Evolutionary conservation across 179 eudicot species (phyloP).

Genomic region (Silene coronaria): DNA sequence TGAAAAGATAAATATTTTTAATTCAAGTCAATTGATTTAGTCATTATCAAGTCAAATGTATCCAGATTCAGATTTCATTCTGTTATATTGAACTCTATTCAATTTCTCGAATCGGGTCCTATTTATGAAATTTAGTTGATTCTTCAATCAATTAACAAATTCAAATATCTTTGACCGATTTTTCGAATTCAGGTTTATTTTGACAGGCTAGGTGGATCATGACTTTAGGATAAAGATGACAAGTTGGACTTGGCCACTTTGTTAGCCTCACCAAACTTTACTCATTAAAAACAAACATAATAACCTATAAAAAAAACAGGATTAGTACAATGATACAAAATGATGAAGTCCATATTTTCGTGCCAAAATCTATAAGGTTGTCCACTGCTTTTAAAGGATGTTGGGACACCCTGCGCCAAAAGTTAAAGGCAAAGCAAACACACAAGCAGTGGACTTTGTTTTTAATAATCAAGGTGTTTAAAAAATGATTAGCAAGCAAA

Average conservation of each 20-base stretch:
- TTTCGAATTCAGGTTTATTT: too few species aligned
- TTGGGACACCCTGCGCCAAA: slow-evolving; percentile 31
- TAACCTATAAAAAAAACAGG: neutral
- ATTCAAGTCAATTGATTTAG: too few species aligned
- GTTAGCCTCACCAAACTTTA: neutral
- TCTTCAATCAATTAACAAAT: too few species aligned
- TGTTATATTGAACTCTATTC: too few species aligned
- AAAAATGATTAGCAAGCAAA: slow-evolving; percentile 22
- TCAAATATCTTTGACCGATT: too few species aligned
- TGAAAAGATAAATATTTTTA: too few species aligned
- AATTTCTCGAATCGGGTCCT: too few species aligned
- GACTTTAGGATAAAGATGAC: neutral
- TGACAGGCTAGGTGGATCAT: too few species aligned
- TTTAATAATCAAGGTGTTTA: slow-evolving; percentile 26
- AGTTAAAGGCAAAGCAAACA: slow-evolving; percentile 33
- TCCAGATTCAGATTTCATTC: too few species aligned
- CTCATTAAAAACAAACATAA: neutral
- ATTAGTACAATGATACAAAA: neutral
- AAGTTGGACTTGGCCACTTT: neutral
- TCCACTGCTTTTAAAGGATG: slow-evolving; percentile 37
- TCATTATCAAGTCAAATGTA: too few species aligned
- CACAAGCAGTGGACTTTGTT: slow-evolving; percentile 26
- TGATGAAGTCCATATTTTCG: slow-evolving; percentile 17
- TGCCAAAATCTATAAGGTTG: slow-evolving; percentile 30
- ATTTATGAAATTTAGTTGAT: too few species aligned